Conservation (phyloP, 371 early-diverging fungal genomes). For the Rhizopus sp. region DNA sequence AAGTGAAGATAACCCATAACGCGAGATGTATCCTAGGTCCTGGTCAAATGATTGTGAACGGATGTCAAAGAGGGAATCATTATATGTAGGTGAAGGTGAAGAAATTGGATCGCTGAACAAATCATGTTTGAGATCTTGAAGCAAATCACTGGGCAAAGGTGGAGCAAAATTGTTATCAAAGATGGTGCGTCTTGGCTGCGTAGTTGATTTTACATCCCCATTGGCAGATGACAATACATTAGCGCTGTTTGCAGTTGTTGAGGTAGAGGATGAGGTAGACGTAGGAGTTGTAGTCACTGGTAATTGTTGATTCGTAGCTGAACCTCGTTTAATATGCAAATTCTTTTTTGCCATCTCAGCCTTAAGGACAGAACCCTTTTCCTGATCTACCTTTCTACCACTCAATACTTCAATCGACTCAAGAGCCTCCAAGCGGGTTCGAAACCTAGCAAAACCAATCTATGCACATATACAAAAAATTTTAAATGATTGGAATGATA, state of each 20-base stretch:
- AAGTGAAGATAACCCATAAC: background rate
- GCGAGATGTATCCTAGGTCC: background rate
- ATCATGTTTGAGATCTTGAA: slow-evolving; percentile 58
- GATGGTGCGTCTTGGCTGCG: background rate
- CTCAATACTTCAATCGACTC: slow-evolving; percentile 39
- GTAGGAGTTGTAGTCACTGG: slow-evolving; percentile 2
- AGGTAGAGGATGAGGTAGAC: background rate
- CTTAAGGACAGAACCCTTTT: slow-evolving; percentile 40
- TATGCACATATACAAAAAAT: slow-evolving; percentile 9
- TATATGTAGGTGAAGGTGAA: slow-evolving; percentile 24
- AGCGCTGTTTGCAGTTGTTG: background rate
- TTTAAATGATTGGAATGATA: background rate
- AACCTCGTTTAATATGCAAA: slow-evolving; percentile 43
- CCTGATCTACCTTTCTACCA: slow-evolving; percentile 40
- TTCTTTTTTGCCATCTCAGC: slow-evolving; percentile 58
- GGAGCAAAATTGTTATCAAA: slow-evolving; percentile 23
- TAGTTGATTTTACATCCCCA: no score
- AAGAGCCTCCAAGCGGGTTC: slow-evolving; percentile 40
- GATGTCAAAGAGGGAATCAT: slow-evolving; percentile 31
- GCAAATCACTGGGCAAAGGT: slow-evolving; percentile 64
- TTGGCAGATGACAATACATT: slow-evolving; percentile 2
- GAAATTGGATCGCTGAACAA: slow-evolving; percentile 47
- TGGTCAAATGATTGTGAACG: slow-evolving; percentile 42
- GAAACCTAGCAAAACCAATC: slow-evolving; percentile 51
- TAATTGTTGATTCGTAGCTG: slow-evolving; percentile 15